Base-by-base conservation (phyloP, 805 yeast species). In the Wickerhamiella cacticola region DNA sequence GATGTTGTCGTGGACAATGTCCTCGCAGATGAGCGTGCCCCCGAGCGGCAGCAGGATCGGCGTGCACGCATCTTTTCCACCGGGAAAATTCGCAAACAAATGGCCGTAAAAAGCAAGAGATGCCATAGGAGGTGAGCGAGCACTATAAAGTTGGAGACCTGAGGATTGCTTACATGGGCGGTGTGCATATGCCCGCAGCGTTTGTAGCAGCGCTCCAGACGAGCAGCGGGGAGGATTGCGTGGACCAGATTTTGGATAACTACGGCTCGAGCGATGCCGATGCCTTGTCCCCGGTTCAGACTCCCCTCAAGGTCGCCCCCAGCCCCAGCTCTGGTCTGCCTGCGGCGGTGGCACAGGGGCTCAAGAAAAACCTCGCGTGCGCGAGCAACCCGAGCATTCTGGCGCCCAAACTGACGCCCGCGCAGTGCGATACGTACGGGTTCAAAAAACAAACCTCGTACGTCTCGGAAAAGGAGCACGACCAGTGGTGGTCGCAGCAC, bases 401-500 rank as follows among this genome's bases (percentile, higher is more conserved):
- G 16, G 47, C 47, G 18, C 41, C 47, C 7, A 12, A 22, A n/a
- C 45, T 48, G 16, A 23, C 50, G 42, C 45, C 47, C 13, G 10
- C 45, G 3, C 57, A 58, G 16, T 47, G 54, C 48, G 97, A 89
- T 61, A 65, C 89, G 43, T 89, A 89, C 61, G 98, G 98, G 1
- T 89, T 89, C 68, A 79, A 77, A 54, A 88, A 85, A 59, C 71
- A 71, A 16, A 74, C 76, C 16, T 64, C 67, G 38, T 75, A 69
- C 55, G 68, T 82, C 21, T 55, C 81, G 8, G 69, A 66, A 45
- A 64, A 66, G 19, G 75, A 75, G 38, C 86, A 84, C 60, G 77
- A 87, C 60, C 60, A 57, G 7, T 89, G 97, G 96, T 82, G 85
- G 76, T 50, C 52, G 2, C 72, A 68, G 8, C 88, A 89, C 63